A percentile compares a stretch with the other conserved stretches of the same genome.
phyloP scores from a whole-genome alignment of 805 yeast genomes.

The Kuraishia piskuri region DNA sequence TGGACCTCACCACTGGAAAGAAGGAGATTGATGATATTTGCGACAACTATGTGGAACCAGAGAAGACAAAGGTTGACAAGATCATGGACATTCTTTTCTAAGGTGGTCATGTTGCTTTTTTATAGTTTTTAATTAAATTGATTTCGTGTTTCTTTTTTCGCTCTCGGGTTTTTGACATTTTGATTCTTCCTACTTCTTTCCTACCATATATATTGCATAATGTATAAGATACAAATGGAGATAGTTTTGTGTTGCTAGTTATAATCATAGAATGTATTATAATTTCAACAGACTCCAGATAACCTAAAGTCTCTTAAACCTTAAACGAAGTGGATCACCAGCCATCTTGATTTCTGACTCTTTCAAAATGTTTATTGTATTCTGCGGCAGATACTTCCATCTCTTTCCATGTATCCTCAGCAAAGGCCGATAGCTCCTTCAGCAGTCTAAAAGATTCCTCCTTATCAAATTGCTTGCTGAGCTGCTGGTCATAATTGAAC shows the following conservation, averaged over 20 bases:
- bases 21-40: conserved; percentile 40
- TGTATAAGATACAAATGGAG: background rate
- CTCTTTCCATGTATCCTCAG: conserved; percentile 21
- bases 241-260: background rate
- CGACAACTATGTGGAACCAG: background rate
- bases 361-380: conserved; percentile 6
- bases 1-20: conserved; percentile 46
- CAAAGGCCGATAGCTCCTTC: conserved; percentile 19
- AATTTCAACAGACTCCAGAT: no score
- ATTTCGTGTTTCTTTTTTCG: background rate
- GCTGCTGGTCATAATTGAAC: conserved; percentile 13
- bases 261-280: no score
- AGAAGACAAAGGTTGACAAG: background rate
- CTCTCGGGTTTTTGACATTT: background rate
- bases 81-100: background rate
- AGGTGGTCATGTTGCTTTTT: background rate
- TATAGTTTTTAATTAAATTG: background rate
- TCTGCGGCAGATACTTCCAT: conserved; percentile 23
- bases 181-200: background rate
- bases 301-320: no score
- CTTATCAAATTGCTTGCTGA: conserved; percentile 28
- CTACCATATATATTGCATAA: background rate
- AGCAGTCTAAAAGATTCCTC: conserved; percentile 23
- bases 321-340: background rate
- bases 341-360: background rate